Evolutionary conservation across 164 flowering plant species (phyloP), one percentile per base, ranked within the genome.

Genomic region (Berberis vulgaris): DNA sequence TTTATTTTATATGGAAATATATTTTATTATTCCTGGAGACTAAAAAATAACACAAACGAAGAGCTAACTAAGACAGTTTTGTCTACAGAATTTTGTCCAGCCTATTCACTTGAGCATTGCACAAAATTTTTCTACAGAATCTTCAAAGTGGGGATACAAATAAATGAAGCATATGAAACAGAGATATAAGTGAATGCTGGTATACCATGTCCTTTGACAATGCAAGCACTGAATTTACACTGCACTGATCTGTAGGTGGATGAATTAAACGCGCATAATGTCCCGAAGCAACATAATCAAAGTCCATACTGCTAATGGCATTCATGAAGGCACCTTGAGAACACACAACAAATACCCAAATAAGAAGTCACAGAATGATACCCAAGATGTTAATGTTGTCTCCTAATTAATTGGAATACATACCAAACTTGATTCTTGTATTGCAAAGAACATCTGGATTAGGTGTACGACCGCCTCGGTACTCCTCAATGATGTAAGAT

Each of bases 361-460:
- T 10, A 49, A 38, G 67, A 54, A 6, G 7, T 52, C 10, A 7
- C 2, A 9, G 12, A 41, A 9, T 7, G 45, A 72, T 3, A 56
- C 43, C 3, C n/a, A 43, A 1, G 53, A 66, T 53, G 38, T 61
- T 41, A 60, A 49, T 60, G 50, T 59, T 9, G 10, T 59, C 41
- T n/a, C 9, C n/a, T 62, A 59, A 7, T 73, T 40, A 38, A 54
- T n/a, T 52, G 3, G 57, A n/a, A 40, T n/a, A 71, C 74, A 65
- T 61, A 93, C 96, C 98, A 76, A 93, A 93, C 79, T 90, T 93
- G 63, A 93, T 90, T 80, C 98, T 82, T 58, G 98, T 93, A 71
- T 93, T 93, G 81, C 98, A 93, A 54, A 93, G 96, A 44, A 93
- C 91, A 78, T 93, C 98, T 2, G 98, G 98, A 68, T 93, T 93